Evolutionary conservation across 345 rosid genomes (phyloP), one percentile per base, ranked within the genome.

Genomic region (Eutrema yunnanense): DNA sequence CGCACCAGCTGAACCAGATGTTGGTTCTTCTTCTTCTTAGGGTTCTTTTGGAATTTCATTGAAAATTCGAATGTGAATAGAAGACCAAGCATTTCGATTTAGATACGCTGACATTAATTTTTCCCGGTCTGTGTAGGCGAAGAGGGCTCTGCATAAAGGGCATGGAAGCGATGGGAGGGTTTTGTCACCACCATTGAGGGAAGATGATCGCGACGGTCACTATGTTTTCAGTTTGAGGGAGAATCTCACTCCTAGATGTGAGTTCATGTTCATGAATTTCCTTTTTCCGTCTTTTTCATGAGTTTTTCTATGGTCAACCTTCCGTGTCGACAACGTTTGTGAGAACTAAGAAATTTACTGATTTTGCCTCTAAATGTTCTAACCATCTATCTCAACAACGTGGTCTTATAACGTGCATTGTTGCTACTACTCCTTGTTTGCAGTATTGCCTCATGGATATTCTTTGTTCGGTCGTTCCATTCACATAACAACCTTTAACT

Each of bases 161-260:
- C 67, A 69, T 33, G 73, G 80, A 64, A 69, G 41, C 69, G 78
- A 73, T 57, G 51, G 82, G 22, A 81, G 79, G 72, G 63, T 67
- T 22, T 73, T 65, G 33, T 82, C 92, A 42, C 95, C 95, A 58
- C 86, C 92, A 0, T 64, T 73, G 47, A 81, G 92, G 44, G 81
- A 86, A 13, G 95, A 86, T 75, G 95, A 89, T 78, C 85, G 82
- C 5, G 89, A 86, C 6, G 95, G 95, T 13, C 95, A 89, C 85
- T 85, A 86, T 44, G 84, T 83, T 22, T 89, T 81, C 71, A 81
- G 65, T 64, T 81, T 85, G 34, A 83, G 95, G 43, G 95, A 89
- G 40, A 89, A 89, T 83, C 87, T 89, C 70, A 89, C 95, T 68
- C 82, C 90, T 27, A 79, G 95, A 84, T 89, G 95, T 89, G 55